Conservation (phyloP, 371 early-diverging fungal species). For the Mortierella sp. region DNA sequence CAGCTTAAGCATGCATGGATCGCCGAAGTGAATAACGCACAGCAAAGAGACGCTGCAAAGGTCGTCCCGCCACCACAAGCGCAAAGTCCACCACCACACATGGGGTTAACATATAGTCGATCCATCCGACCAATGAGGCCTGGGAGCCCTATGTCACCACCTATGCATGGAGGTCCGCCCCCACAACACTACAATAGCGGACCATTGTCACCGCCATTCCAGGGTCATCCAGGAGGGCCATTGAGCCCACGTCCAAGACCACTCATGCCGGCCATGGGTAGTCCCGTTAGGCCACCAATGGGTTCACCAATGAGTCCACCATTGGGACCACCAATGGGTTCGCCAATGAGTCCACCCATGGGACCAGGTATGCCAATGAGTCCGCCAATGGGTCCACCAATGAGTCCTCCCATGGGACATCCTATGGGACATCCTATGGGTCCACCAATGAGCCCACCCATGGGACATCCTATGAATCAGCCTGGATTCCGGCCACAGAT, state of each 20-base stretch:
- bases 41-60: constrained; percentile 33
- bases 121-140: constrained; percentile 47
- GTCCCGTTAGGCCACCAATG: background rate
- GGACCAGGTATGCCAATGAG: too few species aligned
- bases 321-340: too few species aligned
- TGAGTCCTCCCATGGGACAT: background rate
- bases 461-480: constrained; percentile 1
- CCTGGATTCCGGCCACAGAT: constrained; percentile 43
- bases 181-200: constrained; percentile 19
- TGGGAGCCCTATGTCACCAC: constrained; percentile 37
- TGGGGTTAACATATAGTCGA: constrained; percentile 24
- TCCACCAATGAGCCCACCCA: background rate
- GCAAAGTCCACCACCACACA: constrained; percentile 21
- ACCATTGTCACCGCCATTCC: constrained; percentile 42
- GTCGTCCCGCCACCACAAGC: constrained; percentile 33
- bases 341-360: too few species aligned
- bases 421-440: constrained; percentile 8
- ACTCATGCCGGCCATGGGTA: constrained; percentile 53
- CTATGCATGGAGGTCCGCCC: constrained; percentile 25
- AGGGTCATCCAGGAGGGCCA: constrained; percentile 36
- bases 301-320: too few species aligned
- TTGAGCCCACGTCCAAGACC: constrained; percentile 40
- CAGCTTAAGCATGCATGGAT: constrained; percentile 43
- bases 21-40: constrained; percentile 30
- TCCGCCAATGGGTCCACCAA: too few species aligned